These are phyloP conservation scores for Tolypocladium tundrense DNA, from an alignment of 2,329 filamentous ascomycete species.

Conservation along the genomic window DNA sequence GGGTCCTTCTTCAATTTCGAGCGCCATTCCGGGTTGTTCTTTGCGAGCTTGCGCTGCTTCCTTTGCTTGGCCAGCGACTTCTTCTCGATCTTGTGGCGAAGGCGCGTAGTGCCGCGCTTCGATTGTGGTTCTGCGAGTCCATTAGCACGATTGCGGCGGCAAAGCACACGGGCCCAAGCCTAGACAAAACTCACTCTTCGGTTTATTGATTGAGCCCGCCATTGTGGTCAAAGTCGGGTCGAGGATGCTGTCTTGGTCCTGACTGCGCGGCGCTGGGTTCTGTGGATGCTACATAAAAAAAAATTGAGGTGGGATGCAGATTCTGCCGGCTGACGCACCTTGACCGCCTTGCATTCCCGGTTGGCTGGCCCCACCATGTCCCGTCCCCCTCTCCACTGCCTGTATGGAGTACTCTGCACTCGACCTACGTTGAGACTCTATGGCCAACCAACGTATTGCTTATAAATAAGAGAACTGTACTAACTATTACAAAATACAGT, in stretches of 20 bases:
- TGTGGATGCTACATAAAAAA: constrained; percentile 15
- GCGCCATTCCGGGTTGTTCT: constrained; percentile 96
- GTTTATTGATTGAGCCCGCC: constrained; percentile 45
- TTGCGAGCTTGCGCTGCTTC: constrained; percentile 79
- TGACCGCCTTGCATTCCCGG: constrained; percentile 19
- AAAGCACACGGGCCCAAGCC: neutral
- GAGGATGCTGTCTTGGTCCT: constrained; percentile 1
- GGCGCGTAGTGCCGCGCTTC: constrained; percentile 79
- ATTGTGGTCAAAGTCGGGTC: constrained; percentile 21
- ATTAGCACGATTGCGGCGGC: neutral
- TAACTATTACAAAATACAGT: too few relatives aligned
- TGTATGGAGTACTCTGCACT: too few relatives aligned
- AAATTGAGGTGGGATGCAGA: constrained; percentile 28
- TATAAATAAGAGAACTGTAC: too few relatives aligned
- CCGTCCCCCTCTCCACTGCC: neutral
- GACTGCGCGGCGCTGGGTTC: constrained; percentile 1
- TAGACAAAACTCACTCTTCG: constrained; percentile 32
- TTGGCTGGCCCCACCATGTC: neutral
- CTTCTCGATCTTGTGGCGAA: constrained; percentile 95
- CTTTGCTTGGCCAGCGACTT: constrained; percentile 80
- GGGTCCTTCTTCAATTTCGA: constrained; percentile 95
- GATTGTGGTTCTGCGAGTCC: constrained; percentile 69
- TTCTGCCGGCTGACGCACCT: constrained; percentile 21
- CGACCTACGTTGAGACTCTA: too few relatives aligned
- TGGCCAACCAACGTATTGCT: too few relatives aligned